phyloP scores from a whole-genome alignment of 371 early-diverging fungal species.

The Circinella minor region DNA sequence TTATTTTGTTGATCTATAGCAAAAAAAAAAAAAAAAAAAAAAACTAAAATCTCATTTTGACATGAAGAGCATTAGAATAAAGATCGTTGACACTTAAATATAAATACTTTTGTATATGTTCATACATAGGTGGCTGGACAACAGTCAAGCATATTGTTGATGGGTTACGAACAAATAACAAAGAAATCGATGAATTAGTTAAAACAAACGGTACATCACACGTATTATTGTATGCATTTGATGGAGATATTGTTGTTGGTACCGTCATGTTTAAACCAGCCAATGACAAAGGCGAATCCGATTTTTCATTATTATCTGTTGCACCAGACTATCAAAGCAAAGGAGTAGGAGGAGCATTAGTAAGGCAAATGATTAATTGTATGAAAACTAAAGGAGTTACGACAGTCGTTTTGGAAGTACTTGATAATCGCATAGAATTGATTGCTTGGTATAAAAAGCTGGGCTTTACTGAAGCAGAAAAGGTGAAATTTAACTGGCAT shows the following conservation, averaged over 20 bases:
- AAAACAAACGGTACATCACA: conserved; percentile 28
- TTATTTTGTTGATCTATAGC: neutral
- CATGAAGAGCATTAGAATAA: too few relatives aligned
- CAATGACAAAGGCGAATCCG: conserved; percentile 25
- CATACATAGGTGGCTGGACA: conserved; percentile 45
- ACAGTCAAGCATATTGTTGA: conserved; percentile 39
- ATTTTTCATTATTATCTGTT: conserved; percentile 57
- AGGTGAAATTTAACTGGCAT: neutral
- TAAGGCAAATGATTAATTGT: conserved; percentile 45
- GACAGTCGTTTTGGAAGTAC: conserved; percentile 48
- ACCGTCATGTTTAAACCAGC: conserved; percentile 44
- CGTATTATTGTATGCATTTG: conserved; percentile 31
- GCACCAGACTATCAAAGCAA: conserved; percentile 53
- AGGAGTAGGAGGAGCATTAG: conserved; percentile 57
- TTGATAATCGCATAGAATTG: conserved; percentile 54
- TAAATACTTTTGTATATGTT: neutral
- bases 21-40: neutral
- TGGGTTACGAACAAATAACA: conserved; percentile 33
- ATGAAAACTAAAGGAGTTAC: conserved; percentile 38
- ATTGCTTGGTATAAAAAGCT: conserved; percentile 57
- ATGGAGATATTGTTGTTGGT: conserved; percentile 33
- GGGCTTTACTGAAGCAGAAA: conserved; percentile 55
- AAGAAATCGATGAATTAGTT: conserved; percentile 33
- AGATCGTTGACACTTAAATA: too few relatives aligned
- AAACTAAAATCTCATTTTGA: neutral